phyloP scores from a whole-genome alignment of 441 rosid genomes.

The Francoa sonchifolia region DNA sequence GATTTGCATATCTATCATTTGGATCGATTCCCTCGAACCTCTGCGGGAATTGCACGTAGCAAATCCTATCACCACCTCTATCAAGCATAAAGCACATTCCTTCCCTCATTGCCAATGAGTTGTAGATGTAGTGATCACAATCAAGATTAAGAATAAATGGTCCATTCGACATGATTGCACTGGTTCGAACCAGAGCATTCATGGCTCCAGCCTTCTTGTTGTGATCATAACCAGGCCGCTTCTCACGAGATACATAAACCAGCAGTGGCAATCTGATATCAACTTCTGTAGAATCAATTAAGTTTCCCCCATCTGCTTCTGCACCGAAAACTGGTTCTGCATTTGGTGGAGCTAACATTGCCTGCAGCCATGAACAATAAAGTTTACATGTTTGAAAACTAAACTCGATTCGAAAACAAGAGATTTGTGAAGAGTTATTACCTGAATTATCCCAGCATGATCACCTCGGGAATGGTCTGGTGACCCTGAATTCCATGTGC shows the following conservation, averaged over 20 bases:
- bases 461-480: conserved; percentile 63
- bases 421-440: conserved; percentile 7
- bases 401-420: background rate
- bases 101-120: conserved; percentile 65
- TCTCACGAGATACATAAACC: conserved; percentile 75
- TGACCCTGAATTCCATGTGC: conserved; percentile 64
- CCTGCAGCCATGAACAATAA: conserved; percentile 21
- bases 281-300: conserved; percentile 50
- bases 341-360: conserved; percentile 62
- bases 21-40: conserved; percentile 91
- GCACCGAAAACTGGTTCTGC: conserved; percentile 49
- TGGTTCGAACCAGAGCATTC: conserved; percentile 74
- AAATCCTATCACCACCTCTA: conserved; percentile 64
- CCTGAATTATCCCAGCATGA: conserved; percentile 87
- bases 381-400: conserved; percentile 1
- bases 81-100: conserved; percentile 97
- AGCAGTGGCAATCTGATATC: conserved; percentile 67
- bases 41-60: conserved; percentile 82
- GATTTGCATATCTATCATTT: conserved; percentile 74
- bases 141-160: conserved; percentile 82
- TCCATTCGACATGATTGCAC: conserved; percentile 86
- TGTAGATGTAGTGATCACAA: conserved; percentile 77
- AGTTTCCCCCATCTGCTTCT: conserved; percentile 40
- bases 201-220: conserved; percentile 88
- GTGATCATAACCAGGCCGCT: conserved; percentile 74